These are phyloP conservation scores for Phytophthora syringae DNA, from an alignment of 352 stramenopile species.

Conservation along the genomic window DNA sequence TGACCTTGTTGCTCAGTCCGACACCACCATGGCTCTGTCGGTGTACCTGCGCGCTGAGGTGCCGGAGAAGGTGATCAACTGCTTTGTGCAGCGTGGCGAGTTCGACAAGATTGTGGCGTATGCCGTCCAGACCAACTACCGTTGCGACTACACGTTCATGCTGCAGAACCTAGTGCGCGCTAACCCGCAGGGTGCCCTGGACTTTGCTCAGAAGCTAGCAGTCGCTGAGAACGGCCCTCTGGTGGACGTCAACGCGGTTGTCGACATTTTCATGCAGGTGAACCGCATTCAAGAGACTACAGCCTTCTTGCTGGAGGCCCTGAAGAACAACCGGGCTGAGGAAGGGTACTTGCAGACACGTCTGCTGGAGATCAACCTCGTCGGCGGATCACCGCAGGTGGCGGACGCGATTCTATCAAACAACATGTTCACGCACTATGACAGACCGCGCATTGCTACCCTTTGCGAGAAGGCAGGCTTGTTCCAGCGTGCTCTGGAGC, in stretches of 20 bases:
- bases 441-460: conserved; percentile 97
- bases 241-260: conserved; percentile 98
- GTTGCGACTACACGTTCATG: conserved; percentile 99
- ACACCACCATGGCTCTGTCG: conserved; percentile 98
- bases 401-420: conserved; percentile 99
- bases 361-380: conserved; percentile 99
- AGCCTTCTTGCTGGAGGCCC: conserved; percentile 98
- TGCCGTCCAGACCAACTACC: conserved; percentile 96
- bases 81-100: conserved; percentile 98
- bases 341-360: conserved; percentile 99
- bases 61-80: conserved; percentile 99
- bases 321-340: conserved; percentile 99
- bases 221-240: conserved; percentile 94
- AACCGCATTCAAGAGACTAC: conserved; percentile 99
- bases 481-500: conserved; percentile 98
- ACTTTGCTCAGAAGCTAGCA: conserved; percentile 99
- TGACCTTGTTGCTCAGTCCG: conserved; percentile 95
- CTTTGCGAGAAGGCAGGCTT: conserved; percentile 98
- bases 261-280: conserved; percentile 99
- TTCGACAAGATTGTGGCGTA: conserved; percentile 99
- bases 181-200: conserved; percentile 97
- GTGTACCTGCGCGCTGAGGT: conserved; percentile 98
- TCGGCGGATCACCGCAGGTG: conserved; percentile 98
- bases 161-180: conserved; percentile 98
- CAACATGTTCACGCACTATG: conserved; percentile 99